A percentile compares a stretch with the other conserved stretches of the same genome.
Evolutionary conservation across 768 basidiomycete genomes (phyloP).

Genomic region (Megacollybia marginata): DNA sequence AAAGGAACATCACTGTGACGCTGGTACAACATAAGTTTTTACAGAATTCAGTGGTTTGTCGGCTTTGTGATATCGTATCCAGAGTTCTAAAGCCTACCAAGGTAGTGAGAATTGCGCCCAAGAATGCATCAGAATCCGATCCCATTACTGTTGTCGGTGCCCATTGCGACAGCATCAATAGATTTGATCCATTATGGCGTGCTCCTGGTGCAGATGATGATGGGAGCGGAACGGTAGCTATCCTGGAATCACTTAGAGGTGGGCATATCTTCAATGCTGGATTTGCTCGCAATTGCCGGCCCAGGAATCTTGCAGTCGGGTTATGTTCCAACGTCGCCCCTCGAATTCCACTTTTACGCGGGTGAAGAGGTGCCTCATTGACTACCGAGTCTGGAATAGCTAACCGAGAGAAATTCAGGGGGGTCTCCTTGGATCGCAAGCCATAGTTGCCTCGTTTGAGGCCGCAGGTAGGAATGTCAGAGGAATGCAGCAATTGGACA

Average conservation of each 20-base stretch:
- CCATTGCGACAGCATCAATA: slow-evolving; percentile 21
- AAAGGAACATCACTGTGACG: slow-evolving; percentile 6
- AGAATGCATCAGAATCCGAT: slow-evolving; percentile 6
- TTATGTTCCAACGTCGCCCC: slow-evolving; percentile 22
- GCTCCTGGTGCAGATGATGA: slow-evolving; percentile 25
- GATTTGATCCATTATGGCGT: slow-evolving; percentile 13
- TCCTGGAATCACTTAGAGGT: slow-evolving; percentile 39
- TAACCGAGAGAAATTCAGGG: slow-evolving; percentile 3
- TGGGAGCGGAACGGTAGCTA: slow-evolving; percentile 19
- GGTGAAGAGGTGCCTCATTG: slow-evolving; percentile 35
- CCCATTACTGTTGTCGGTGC: slow-evolving; percentile 17
- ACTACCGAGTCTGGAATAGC: slow-evolving; percentile 30
- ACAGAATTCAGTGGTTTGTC: slow-evolving; percentile 11
- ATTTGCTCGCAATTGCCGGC: neutral
- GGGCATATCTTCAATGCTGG: slow-evolving; percentile 14
- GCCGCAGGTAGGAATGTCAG: slow-evolving; percentile 24
- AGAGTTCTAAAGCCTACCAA: neutral
- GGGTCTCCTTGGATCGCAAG: slow-evolving; percentile 23
- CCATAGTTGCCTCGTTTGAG: slow-evolving; percentile 33
- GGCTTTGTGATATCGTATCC: neutral
- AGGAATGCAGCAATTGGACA: slow-evolving; percentile 30
- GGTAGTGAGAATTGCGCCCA: slow-evolving; percentile 20
- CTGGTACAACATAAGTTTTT: slow-evolving; percentile 7
- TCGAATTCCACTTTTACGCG: slow-evolving; percentile 28
- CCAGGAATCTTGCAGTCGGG: slow-evolving; percentile 6